Conservation (phyloP, 1,284 basidiomycete genomes). For the Leccinum huronense region DNA sequence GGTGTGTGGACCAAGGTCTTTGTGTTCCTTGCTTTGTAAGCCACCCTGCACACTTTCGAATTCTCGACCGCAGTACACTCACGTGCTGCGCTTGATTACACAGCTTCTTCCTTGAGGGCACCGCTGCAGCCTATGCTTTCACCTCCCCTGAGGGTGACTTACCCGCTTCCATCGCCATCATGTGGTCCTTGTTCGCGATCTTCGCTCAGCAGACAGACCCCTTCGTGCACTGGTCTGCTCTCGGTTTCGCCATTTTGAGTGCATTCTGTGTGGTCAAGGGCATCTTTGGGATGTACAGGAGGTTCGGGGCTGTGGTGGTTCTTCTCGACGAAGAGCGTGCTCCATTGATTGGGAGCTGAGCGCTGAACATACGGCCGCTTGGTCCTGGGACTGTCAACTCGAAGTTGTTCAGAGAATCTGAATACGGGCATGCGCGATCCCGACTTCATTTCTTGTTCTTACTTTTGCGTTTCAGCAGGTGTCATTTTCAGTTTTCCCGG, state of each 20-base stretch:
- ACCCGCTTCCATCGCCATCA: constrained; percentile 82
- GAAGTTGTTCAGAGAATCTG: background rate
- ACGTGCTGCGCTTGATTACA: constrained; percentile 4
- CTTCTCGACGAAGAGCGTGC: constrained; percentile 85
- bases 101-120: constrained; percentile 91
- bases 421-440: background rate
- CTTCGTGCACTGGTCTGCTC: constrained; percentile 88
- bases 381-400: background rate
- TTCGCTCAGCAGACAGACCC: constrained; percentile 63
- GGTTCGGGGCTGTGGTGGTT: constrained; percentile 44
- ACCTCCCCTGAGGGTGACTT: constrained; percentile 88
- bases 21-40: constrained; percentile 83
- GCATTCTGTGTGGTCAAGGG: constrained; percentile 83
- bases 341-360: constrained; percentile 56
- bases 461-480: background rate
- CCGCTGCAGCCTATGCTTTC: constrained; percentile 89
- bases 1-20: constrained; percentile 92
- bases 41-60: constrained; percentile 11
- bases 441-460: background rate
- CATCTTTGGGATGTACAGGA: constrained; percentile 49
- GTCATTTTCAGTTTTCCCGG: background rate
- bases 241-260: constrained; percentile 84
- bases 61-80: constrained; percentile 11
- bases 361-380: constrained; percentile 9
- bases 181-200: constrained; percentile 82